Evolutionary conservation across 2,329 filamentous ascomycete genomes (phyloP).

Genomic region (Mariannaea elegans): DNA sequence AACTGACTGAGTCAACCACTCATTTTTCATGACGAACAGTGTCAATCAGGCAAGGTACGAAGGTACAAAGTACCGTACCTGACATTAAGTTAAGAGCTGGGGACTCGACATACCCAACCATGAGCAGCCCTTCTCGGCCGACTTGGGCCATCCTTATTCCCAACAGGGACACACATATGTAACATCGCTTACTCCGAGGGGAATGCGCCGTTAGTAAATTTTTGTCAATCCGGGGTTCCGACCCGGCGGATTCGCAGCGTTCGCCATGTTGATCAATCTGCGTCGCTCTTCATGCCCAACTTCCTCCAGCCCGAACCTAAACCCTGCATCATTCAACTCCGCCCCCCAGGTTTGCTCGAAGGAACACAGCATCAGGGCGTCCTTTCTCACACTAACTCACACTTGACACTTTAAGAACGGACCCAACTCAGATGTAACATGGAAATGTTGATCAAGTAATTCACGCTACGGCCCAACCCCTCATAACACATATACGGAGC

Average conservation of each 20-base stretch:
- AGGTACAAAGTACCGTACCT: background rate
- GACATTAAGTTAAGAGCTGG: background rate
- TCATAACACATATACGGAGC: background rate
- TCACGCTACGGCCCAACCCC: conserved; percentile 9
- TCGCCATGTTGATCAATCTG: conserved; percentile 15
- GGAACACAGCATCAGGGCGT: too few relatives aligned
- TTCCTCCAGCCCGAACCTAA: conserved; percentile 27
- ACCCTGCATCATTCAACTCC: conserved; percentile 7
- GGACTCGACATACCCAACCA: conserved; percentile 5
- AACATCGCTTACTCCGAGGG: conserved; percentile 27
- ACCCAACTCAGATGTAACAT: conserved; percentile 10
- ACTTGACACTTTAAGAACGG: background rate
- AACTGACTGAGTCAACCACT: conserved; percentile 33
- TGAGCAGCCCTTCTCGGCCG: background rate
- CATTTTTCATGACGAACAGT: conserved; percentile 11
- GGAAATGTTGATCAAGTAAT: conserved; percentile 7
- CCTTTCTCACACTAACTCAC: too few relatives aligned
- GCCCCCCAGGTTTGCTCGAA: conserved; percentile 28
- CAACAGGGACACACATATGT: conserved; percentile 14
- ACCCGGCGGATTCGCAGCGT: conserved; percentile 20
- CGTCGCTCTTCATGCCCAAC: conserved; percentile 34
- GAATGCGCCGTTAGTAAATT: conserved; percentile 18
- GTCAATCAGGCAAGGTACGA: conserved; percentile 8
- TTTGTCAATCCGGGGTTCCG: conserved; percentile 24
- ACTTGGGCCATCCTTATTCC: conserved; percentile 13